phyloP scores from a whole-genome alignment of 805 yeast genomes.

The Starmerella potacharoeniae region DNA sequence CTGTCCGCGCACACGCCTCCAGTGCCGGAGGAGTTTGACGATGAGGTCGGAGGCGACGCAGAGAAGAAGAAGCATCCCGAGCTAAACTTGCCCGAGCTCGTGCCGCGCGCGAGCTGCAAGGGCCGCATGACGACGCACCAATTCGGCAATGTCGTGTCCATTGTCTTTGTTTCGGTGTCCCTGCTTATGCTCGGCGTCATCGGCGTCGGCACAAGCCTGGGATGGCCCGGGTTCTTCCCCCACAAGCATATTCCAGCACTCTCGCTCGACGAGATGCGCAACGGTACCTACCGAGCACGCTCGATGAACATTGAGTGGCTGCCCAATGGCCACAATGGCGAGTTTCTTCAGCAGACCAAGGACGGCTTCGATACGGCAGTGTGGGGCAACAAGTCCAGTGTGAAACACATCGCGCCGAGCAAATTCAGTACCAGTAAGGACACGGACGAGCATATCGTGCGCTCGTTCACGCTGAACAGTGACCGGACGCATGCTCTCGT shows the following conservation, averaged over 20 bases:
- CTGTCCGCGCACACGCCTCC: background rate
- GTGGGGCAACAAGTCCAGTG: slow-evolving; percentile 25
- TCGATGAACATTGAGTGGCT: slow-evolving; percentile 17
- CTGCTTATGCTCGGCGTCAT: background rate
- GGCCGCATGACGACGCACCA: background rate
- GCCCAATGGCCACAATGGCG: slow-evolving; percentile 18
- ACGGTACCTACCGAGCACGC: slow-evolving; percentile 15
- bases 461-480: slow-evolving; percentile 36
- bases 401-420: slow-evolving; percentile 26
- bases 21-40: background rate
- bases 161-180: background rate
- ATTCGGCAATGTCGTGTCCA: background rate
- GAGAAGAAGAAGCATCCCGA: background rate
- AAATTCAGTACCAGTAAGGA: slow-evolving; percentile 30
- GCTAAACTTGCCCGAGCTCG: background rate
- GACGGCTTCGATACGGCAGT: slow-evolving; percentile 33
- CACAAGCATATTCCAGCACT: slow-evolving; percentile 7
- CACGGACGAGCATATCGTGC: slow-evolving; percentile 30
- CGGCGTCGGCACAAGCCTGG: background rate
- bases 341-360: slow-evolving; percentile 7
- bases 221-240: background rate
- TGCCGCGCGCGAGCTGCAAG: background rate
- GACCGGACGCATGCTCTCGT: slow-evolving; percentile 43
- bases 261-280: slow-evolving; percentile 17
- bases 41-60: background rate